Conservation (phyloP, 352 stramenopile species). For the Pythium rishiriense region DNA sequence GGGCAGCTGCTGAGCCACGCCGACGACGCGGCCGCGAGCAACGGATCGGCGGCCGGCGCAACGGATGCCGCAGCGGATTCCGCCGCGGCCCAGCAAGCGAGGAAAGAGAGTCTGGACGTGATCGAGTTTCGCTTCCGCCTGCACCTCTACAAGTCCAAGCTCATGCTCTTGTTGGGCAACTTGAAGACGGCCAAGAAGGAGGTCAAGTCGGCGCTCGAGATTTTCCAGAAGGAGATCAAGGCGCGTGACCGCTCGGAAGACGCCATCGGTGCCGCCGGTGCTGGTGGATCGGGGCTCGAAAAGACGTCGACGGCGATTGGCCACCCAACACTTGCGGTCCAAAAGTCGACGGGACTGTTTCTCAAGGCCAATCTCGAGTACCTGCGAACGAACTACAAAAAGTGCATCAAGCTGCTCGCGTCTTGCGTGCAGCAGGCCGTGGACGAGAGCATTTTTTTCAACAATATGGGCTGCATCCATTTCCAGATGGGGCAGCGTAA, state of each 20-base stretch:
- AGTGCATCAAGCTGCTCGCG: conserved; percentile 92
- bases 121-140: conserved; percentile 90
- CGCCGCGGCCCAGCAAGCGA: conserved; percentile 48
- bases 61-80: conserved; percentile 35
- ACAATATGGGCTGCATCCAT: conserved; percentile 93
- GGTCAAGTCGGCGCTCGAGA: conserved; percentile 91
- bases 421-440: conserved; percentile 86
- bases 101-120: conserved; percentile 55
- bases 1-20: conserved; percentile 53
- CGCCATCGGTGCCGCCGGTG: conserved; percentile 9
- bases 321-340: conserved; percentile 74
- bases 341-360: conserved; percentile 90
- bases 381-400: conserved; percentile 94
- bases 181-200: conserved; percentile 92
- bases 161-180: conserved; percentile 86
- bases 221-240: conserved; percentile 93
- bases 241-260: conserved; percentile 36
- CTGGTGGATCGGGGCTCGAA: conserved; percentile 42
- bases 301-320: conserved; percentile 77
- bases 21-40: conserved; percentile 30
- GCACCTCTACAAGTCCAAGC: conserved; percentile 92
- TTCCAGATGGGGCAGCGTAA: conserved; percentile 90
- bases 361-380: conserved; percentile 94
- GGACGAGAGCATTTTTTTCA: conserved; percentile 85
- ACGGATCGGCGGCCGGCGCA: conserved; percentile 21